A percentile compares a stretch with the other conserved stretches of the same genome.
phyloP scores from a whole-genome alignment of 2,329 filamentous ascomycete genomes.

The Tolypocladium guangdongense region DNA sequence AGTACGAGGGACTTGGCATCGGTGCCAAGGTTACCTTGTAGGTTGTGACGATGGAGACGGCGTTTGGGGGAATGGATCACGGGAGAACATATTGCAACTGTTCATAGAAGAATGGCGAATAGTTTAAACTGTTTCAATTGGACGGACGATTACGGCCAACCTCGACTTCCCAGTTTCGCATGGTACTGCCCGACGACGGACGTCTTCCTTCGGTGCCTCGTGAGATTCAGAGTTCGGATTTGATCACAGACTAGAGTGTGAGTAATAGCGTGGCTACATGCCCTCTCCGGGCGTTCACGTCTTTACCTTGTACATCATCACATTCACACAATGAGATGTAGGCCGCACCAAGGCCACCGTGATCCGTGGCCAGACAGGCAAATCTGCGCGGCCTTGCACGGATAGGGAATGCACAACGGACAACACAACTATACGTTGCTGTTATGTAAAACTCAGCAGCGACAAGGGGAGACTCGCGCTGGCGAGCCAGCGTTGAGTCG shows the following conservation, averaged over 20 bases:
- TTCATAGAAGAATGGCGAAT: neutral
- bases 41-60: neutral
- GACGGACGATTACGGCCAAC: neutral
- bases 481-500: neutral
- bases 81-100: neutral
- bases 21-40: constrained; percentile 43
- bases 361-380: neutral
- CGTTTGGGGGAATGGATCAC: neutral
- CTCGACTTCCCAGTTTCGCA: too few species aligned
- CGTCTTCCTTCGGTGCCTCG: neutral
- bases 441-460: neutral
- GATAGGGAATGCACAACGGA: neutral
- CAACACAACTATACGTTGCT: constrained; percentile 6
- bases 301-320: neutral
- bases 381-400: neutral
- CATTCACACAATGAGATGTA: neutral
- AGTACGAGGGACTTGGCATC: constrained; percentile 60
- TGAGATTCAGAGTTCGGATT: neutral
- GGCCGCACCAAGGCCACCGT: neutral
- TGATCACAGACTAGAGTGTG: too few species aligned
- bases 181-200: too few species aligned
- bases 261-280: neutral
- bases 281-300: too few species aligned
- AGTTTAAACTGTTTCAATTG: neutral
- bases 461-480: neutral